Conservation (phyloP, 345 rosid genomes). For the Stellera chamaejasme region DNA sequence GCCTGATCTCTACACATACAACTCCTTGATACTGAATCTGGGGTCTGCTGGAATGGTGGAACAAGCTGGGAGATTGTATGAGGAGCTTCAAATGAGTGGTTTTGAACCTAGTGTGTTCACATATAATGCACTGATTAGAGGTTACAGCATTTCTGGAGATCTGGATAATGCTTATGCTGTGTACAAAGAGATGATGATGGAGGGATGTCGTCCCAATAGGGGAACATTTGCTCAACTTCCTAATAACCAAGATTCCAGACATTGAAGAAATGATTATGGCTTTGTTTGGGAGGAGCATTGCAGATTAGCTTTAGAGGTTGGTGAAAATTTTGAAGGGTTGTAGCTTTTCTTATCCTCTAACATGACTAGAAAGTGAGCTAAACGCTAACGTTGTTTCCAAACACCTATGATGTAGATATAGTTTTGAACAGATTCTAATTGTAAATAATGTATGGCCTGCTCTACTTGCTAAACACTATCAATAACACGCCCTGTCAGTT, state of each 20-base stretch:
- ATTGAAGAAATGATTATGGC: too few relatives aligned
- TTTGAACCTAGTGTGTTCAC: constrained; percentile 80
- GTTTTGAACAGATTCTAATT: too few relatives aligned
- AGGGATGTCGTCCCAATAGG: constrained; percentile 73
- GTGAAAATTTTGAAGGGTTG: too few relatives aligned
- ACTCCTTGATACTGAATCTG: constrained; percentile 62
- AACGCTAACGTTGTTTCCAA: too few relatives aligned
- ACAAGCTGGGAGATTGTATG: constrained; percentile 52
- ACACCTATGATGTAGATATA: too few relatives aligned
- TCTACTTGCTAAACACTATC: too few relatives aligned
- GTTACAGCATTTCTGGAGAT: constrained; percentile 61
- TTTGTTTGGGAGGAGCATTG: too few relatives aligned
- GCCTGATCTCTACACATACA: constrained; percentile 83
- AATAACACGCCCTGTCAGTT: too few relatives aligned
- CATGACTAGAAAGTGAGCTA: too few relatives aligned
- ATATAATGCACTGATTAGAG: constrained; percentile 78
- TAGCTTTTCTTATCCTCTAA: too few relatives aligned
- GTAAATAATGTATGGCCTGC: too few relatives aligned
- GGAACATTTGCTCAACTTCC: constrained; percentile 93
- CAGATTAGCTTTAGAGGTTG: too few relatives aligned
- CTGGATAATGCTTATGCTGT: constrained; percentile 60
- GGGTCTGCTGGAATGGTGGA: constrained; percentile 63
- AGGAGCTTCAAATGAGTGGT: constrained; percentile 52
- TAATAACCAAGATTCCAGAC: constrained; percentile 17
- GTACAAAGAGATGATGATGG: constrained; percentile 71